Conservation (phyloP, 108 stramenopile genomes). For the Fistulifera pelliculosa region DNA sequence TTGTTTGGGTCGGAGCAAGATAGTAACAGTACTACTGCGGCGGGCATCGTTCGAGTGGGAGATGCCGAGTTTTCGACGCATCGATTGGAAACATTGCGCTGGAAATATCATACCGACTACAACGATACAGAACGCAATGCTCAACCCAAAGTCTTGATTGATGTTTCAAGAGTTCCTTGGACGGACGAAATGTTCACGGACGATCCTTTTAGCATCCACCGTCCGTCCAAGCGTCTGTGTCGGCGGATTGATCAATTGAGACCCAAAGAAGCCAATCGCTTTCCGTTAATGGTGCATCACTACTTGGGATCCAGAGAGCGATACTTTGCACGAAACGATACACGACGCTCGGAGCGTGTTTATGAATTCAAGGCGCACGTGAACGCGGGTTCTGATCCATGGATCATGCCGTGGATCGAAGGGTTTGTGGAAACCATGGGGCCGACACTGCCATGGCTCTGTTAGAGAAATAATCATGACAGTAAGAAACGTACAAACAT, state of each 20-base stretch:
- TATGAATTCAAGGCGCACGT: conserved; percentile 11
- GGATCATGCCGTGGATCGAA: conserved; percentile 28
- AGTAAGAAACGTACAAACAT: too few species aligned
- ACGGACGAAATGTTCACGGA: conserved; percentile 15
- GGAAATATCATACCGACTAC: conserved; percentile 24
- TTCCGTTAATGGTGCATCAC: conserved; percentile 24
- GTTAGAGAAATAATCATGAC: background rate
- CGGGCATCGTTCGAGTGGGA: background rate
- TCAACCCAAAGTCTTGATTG: conserved; percentile 18
- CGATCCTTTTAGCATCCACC: conserved; percentile 18
- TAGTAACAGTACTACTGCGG: background rate
- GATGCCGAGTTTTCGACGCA: conserved; percentile 10
- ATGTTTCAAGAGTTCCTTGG: conserved; percentile 14
- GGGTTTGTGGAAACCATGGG: conserved; percentile 24
- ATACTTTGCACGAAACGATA: conserved; percentile 22
- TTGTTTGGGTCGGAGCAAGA: conserved; percentile 10
- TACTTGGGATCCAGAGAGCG: conserved; percentile 34
- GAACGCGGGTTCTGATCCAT: conserved; percentile 15
- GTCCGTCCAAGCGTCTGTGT: conserved; percentile 20
- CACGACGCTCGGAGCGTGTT: conserved; percentile 10
- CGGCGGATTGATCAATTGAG: conserved; percentile 18
- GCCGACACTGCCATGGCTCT: conserved; percentile 4
- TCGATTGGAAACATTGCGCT: conserved; percentile 29
- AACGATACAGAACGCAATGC: conserved; percentile 12
- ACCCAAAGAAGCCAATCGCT: conserved; percentile 5